Base-by-base conservation (phyloP, 2,329 filamentous ascomycete species). In the Apiospora sp. region DNA sequence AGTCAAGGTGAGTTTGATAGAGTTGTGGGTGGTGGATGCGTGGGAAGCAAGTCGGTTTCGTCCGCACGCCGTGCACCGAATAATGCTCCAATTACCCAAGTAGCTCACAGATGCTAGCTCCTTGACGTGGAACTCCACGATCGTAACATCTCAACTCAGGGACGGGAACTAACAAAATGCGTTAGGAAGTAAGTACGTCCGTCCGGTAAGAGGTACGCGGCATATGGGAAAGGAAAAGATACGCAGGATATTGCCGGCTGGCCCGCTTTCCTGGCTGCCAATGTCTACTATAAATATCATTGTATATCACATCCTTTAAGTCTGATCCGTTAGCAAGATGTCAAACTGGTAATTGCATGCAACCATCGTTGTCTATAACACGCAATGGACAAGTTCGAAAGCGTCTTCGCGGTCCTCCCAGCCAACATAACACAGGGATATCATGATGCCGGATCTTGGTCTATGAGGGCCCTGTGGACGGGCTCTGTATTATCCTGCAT, bases 211-310 rank as follows among this genome's bases (percentile, higher is more conserved):
- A 24, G 48, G 48, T 24, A 51, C 48, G 1, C 48, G 48, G 48
- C 48, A 51, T 10, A 51, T 51, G 48, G 48, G 48, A 51, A 1
- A 51, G 10, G 8, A 10, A 10, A 2, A 41, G 49, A 27, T 27
- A n/a, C 14, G 49, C n/a, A 27, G 4, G 4, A 51, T n/a, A 51
- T 13, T 51, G n/a, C n/a, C 49, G 49, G 49, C 49, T 51, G 49
- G n/a, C n/a, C 49, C n/a, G n/a, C 49, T 14, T 27, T 51, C 49
- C 49, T 51, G 49, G 10, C 49, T 51, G 49, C 49, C 14, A 4
- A 51, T 51, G 24, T 58, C 13, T 16, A 30, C 24, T 58, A 58
- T 58, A 58, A 58, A 27, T 58, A 58, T 58, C 13, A 58, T 58
- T 1, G 30, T 30, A 7, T 24, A 58, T 30, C 51, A 30, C 51